Conservation (phyloP, 2,329 filamentous ascomycete genomes). For the Cladophialophora exuberans region DNA sequence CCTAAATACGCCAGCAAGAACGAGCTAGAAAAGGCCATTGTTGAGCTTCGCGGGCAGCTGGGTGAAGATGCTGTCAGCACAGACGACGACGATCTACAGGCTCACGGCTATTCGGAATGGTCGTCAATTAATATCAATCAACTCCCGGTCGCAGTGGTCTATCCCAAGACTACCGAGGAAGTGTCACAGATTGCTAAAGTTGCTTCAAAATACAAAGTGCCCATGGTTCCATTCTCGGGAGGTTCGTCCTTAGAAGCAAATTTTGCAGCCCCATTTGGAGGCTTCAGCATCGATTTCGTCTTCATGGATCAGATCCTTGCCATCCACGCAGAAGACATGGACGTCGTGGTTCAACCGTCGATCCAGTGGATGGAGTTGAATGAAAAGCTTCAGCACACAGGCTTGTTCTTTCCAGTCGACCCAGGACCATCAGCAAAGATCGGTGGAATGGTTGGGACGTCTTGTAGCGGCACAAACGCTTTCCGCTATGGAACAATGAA, state of each 20-base stretch:
- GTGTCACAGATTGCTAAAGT: slow-evolving; percentile 68
- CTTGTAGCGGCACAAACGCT: slow-evolving; percentile 66
- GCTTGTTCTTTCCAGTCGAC: slow-evolving; percentile 89
- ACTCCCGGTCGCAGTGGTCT: slow-evolving; percentile 67
- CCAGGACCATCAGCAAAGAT: slow-evolving; percentile 69
- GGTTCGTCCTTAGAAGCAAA: slow-evolving; percentile 88
- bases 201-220: slow-evolving; percentile 77
- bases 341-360: slow-evolving; percentile 87
- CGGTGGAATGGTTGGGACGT: slow-evolving; percentile 67
- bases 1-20: slow-evolving; percentile 43
- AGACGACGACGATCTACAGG: slow-evolving; percentile 65
- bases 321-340: slow-evolving; percentile 86
- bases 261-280: slow-evolving; percentile 83
- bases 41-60: slow-evolving; percentile 55
- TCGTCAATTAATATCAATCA: slow-evolving; percentile 67
- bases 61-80: slow-evolving; percentile 65
- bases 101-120: slow-evolving; percentile 72
- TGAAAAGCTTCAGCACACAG: slow-evolving; percentile 69
- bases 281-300: slow-evolving; percentile 86
- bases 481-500: slow-evolving; percentile 75
- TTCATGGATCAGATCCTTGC: slow-evolving; percentile 82
- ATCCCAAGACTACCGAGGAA: slow-evolving; percentile 66
- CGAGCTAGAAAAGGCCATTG: slow-evolving; percentile 53
- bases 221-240: slow-evolving; percentile 84
- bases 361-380: slow-evolving; percentile 94